Base-by-base conservation (phyloP, 805 yeast genomes). In the Monosporozyma unispora region DNA sequence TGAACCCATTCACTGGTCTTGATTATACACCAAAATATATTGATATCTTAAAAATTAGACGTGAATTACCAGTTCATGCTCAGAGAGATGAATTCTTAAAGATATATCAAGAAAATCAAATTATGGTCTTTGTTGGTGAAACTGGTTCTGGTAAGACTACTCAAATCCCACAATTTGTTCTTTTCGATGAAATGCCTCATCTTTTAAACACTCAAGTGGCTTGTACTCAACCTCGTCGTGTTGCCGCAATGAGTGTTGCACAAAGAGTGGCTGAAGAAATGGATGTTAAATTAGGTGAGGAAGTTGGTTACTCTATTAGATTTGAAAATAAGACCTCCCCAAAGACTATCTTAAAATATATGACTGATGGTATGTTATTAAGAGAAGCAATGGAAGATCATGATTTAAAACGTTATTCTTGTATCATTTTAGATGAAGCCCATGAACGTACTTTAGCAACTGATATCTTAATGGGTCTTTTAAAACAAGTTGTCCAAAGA, bases 91-190 rank as follows among this genome's bases (percentile, higher is more conserved):
- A 91, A 69, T 93, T 93, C 66, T 75, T 93, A 50, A 75, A 77
- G 55, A 80, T 87, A 51, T 93, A 84, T 69, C 98, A 91, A 54
- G 71, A 77, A 19, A 81, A 91, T 37, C 99, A 91, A 70, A 86
- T 91, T 64, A 85, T 93, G 95, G 98, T 91, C 35, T 88, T 93
- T 68, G 98, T 93, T 47, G 99, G 99, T 74, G 99, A 91, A 67
- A 91, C 99, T 4, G 99, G 99, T 72, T 88, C 96, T 28, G 99
- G 99, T 79, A 91, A 91, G 69, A 91, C 98, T 23, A 91, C 99
- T 0, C 99, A 91, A 71, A 90, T 91, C 54, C 98, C 99, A 3
- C 99, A 91, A 70, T 93, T 90, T 69, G 96, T 91, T 21, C 58
- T 73, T 7, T 88, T 79, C 60, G 97, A 93, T 65, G 98, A 90